Evolutionary conservation across 176 grass and related monocot genomes (phyloP).

Genomic region (Oryza longistaminata): DNA sequence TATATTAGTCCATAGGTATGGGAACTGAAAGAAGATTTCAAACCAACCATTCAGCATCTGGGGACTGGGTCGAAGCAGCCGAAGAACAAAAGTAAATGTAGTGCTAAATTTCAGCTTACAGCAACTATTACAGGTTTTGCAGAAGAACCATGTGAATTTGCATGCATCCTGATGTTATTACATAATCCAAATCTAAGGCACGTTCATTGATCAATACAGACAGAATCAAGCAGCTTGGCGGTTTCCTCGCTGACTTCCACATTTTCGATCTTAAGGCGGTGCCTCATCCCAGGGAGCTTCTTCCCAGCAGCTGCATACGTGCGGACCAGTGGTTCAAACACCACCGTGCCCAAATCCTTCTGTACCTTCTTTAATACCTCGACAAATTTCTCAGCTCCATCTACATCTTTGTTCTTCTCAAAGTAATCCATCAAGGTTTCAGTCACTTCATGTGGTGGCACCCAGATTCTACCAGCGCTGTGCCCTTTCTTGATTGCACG

Average conservation of each 20-base stretch:
- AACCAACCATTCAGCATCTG: background rate
- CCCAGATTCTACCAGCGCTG: constrained; percentile 67
- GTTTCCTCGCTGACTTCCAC: constrained; percentile 50
- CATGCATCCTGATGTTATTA: constrained; percentile 41
- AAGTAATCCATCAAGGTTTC: constrained; percentile 66
- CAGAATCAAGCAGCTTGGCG: constrained; percentile 55
- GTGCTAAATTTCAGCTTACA: constrained; percentile 27
- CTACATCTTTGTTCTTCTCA: constrained; percentile 61
- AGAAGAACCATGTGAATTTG: background rate
- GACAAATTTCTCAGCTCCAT: constrained; percentile 67
- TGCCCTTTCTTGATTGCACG: constrained; percentile 89
- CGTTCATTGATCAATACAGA: constrained; percentile 43
- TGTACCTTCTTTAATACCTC: constrained; percentile 61
- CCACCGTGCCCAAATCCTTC: constrained; percentile 46
- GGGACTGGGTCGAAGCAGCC: background rate
- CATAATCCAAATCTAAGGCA: background rate
- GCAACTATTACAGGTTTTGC: constrained; percentile 1
- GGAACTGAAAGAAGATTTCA: background rate
- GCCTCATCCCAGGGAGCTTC: constrained; percentile 71
- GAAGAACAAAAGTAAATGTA: background rate
- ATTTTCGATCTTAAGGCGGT: constrained; percentile 76
- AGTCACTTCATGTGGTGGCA: constrained; percentile 45
- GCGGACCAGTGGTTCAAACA: constrained; percentile 63
- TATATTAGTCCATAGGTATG: background rate
- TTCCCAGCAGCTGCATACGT: constrained; percentile 66